phyloP scores from a whole-genome alignment of 176 grass and related monocot genomes.

The Eleusine coracana region DNA sequence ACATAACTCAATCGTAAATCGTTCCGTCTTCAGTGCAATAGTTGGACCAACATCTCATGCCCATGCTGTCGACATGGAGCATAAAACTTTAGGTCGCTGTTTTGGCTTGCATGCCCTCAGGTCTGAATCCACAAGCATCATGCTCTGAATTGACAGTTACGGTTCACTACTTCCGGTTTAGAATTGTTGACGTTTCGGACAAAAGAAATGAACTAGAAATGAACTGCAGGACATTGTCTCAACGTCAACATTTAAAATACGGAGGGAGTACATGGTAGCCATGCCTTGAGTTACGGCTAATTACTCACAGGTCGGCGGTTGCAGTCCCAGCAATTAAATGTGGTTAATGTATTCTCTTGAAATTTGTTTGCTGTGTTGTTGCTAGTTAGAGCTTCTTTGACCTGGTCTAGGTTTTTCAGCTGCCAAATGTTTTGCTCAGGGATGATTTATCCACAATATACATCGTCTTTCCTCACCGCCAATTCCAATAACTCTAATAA shows the following conservation, averaged over 20 bases:
- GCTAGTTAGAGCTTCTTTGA: not conserved
- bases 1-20: not conserved
- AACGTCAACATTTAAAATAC: too few relatives aligned
- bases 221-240: too few relatives aligned
- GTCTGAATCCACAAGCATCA: not conserved
- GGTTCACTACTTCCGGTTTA: too few relatives aligned
- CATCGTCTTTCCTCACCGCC: too few relatives aligned
- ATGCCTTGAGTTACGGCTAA: not conserved
- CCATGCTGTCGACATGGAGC: not conserved
- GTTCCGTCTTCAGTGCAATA: not conserved
- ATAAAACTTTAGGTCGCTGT: not conserved
- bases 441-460: not conserved
- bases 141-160: not conserved
- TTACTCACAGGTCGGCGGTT: not conserved
- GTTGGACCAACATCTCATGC: not conserved
- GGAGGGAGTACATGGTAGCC: not conserved
- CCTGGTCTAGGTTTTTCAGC: not conserved
- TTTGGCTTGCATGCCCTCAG: not conserved
- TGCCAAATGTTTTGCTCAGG: not conserved
- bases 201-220: too few relatives aligned
- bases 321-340: not conserved
- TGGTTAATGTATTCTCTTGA: not conserved
- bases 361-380: conserved; percentile 17
- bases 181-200: too few relatives aligned
- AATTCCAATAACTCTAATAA: too few relatives aligned